Evolutionary conservation across 495 filamentous ascomycete genomes (phyloP).

Genomic region (Aspergillus sclerotioniger): DNA sequence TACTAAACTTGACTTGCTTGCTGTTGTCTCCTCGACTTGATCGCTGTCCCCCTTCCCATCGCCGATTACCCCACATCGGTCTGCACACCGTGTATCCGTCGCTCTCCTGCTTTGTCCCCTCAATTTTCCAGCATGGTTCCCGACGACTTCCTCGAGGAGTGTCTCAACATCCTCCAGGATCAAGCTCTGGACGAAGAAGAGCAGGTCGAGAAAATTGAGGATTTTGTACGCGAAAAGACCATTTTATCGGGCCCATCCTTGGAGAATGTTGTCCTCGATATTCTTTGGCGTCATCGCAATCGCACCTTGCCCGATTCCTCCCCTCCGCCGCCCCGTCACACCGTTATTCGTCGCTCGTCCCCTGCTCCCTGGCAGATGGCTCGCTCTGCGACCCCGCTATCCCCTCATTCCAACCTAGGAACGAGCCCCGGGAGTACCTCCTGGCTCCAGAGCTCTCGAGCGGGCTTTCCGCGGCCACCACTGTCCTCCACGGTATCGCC

Average conservation of each 20-base stretch:
- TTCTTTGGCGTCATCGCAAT: conserved; percentile 87
- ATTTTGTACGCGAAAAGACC: conserved; percentile 76
- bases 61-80: conserved; percentile 17
- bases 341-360: conserved; percentile 83
- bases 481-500: conserved; percentile 63
- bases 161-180: conserved; percentile 84
- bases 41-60: conserved; percentile 1
- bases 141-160: conserved; percentile 88
- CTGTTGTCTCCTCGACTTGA: conserved; percentile 12
- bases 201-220: conserved; percentile 88
- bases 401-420: conserved; percentile 69
- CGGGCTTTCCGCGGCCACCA: conserved; percentile 63
- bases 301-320: conserved; percentile 68
- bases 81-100: conserved; percentile 14
- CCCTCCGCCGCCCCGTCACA: conserved; percentile 82
- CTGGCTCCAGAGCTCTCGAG: conserved; percentile 68
- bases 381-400: conserved; percentile 74
- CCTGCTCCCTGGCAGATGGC: conserved; percentile 89
- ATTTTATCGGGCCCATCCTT: conserved; percentile 71
- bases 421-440: conserved; percentile 77
- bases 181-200: conserved; percentile 85
- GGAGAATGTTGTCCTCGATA: conserved; percentile 88
- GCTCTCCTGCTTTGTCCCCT: conserved; percentile 5
- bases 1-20: conserved; percentile 11
- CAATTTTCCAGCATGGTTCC: conserved; percentile 65